phyloP scores from a whole-genome alignment of 768 basidiomycete species.

The Lactarius trivialis region DNA sequence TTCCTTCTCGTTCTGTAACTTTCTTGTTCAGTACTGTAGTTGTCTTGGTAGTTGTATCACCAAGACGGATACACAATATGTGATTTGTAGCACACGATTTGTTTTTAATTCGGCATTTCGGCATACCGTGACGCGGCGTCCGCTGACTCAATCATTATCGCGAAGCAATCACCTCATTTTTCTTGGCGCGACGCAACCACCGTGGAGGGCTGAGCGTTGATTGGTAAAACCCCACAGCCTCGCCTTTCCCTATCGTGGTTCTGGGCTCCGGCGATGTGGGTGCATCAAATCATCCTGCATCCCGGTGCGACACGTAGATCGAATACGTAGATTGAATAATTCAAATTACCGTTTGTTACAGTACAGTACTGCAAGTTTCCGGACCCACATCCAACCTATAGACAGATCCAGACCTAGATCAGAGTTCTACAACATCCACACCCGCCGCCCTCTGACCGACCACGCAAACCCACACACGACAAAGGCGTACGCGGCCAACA shows the following conservation, averaged over 20 bases:
- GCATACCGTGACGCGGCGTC: neutral
- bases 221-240: neutral
- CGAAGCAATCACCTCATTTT: neutral
- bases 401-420: too few relatives aligned
- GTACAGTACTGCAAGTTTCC: neutral
- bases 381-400: neutral
- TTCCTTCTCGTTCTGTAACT: neutral
- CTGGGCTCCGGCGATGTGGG: neutral
- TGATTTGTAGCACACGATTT: neutral
- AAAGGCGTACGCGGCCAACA: conserved; percentile 57
- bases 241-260: neutral
- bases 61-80: neutral
- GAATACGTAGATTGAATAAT: neutral
- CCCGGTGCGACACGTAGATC: neutral
- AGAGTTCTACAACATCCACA: conserved; percentile 30
- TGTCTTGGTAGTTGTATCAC: neutral
- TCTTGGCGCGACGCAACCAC: neutral
- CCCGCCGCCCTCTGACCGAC: conserved; percentile 34
- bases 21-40: neutral
- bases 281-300: neutral
- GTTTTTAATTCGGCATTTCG: neutral
- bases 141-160: neutral
- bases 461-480: conserved; percentile 59
- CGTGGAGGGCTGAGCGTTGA: neutral
- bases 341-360: neutral